These are phyloP conservation scores for Begonia loranthoides DNA, from an alignment of 306 rosid genomes.

Conservation along the genomic window DNA sequence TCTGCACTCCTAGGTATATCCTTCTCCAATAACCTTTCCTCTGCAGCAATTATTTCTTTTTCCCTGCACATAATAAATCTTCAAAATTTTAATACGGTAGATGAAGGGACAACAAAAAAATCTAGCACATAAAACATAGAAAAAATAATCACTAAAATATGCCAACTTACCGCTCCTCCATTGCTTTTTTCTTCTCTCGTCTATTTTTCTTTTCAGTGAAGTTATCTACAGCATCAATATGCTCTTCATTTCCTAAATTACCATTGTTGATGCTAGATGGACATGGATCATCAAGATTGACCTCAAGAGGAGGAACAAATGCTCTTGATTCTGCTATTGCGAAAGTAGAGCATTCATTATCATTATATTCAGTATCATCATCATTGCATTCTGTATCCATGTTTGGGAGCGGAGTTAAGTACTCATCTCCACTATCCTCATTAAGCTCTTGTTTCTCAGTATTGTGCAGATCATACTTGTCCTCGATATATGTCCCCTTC, in stretches of 20 bases:
- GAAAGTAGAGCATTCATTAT: slow-evolving; percentile 26
- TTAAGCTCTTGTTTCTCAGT: slow-evolving; percentile 27
- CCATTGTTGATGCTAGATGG: slow-evolving; percentile 20
- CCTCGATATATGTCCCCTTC: slow-evolving; percentile 49
- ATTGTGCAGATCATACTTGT: slow-evolving; percentile 14
- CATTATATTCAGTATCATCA: slow-evolving; percentile 28
- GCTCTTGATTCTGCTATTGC: slow-evolving; percentile 62
- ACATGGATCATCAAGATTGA: slow-evolving; percentile 57
- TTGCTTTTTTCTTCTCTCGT: slow-evolving; percentile 47
- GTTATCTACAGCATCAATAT: slow-evolving; percentile 15
- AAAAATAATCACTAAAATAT: slow-evolving; percentile 3
- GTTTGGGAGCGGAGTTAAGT: slow-evolving; percentile 11
- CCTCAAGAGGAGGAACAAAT: slow-evolving; percentile 70
- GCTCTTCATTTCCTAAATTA: slow-evolving; percentile 26
- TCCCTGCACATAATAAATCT: slow-evolving; percentile 38
- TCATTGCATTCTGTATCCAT: slow-evolving; percentile 17
- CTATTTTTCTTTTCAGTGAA: slow-evolving; percentile 43
- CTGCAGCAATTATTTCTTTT: slow-evolving; percentile 57
- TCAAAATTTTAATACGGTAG: background rate
- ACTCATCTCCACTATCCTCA: slow-evolving; percentile 17
- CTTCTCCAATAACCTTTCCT: slow-evolving; percentile 72
- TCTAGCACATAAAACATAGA: slow-evolving; percentile 1
- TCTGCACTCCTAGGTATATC: slow-evolving; percentile 75
- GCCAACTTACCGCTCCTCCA: slow-evolving; percentile 50
- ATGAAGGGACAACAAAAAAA: background rate